Evolutionary conservation across 257 asterid genomes (phyloP).

Genomic region (Solanum tarijense): DNA sequence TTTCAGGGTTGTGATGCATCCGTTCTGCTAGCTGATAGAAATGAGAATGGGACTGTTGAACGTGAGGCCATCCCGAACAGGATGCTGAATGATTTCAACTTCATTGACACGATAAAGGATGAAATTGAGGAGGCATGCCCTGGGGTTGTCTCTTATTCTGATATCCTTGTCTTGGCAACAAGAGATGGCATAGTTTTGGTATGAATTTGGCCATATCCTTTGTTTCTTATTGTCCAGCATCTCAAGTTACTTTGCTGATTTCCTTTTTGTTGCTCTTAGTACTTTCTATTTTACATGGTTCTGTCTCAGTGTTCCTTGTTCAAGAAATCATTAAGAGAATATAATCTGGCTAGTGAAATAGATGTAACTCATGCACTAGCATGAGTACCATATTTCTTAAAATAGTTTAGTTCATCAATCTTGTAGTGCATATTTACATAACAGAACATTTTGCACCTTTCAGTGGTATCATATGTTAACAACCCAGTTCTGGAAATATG

Average conservation of each 20-base stretch:
- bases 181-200: conserved; percentile 27
- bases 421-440: not conserved
- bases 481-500: not conserved
- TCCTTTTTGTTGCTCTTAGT: not conserved
- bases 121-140: conserved; percentile 19
- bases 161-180: conserved; percentile 20
- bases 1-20: conserved; percentile 37
- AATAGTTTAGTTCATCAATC: not conserved
- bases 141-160: conserved; percentile 27
- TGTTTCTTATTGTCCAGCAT: too few species aligned
- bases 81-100: conserved; percentile 17
- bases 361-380: not conserved
- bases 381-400: not conserved
- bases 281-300: not conserved
- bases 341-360: not conserved
- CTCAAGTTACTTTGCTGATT: not conserved
- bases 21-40: conserved; percentile 3
- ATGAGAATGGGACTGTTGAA: conserved; percentile 6
- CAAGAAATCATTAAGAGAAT: not conserved
- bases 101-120: conserved; percentile 20
- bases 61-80: conserved; percentile 17
- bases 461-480: not conserved
- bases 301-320: not conserved
- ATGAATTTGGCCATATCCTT: not conserved
- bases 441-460: not conserved